Evolutionary conservation across 1,139 yeast species (phyloP).

Genomic region (Lipomyces yarrowii): DNA sequence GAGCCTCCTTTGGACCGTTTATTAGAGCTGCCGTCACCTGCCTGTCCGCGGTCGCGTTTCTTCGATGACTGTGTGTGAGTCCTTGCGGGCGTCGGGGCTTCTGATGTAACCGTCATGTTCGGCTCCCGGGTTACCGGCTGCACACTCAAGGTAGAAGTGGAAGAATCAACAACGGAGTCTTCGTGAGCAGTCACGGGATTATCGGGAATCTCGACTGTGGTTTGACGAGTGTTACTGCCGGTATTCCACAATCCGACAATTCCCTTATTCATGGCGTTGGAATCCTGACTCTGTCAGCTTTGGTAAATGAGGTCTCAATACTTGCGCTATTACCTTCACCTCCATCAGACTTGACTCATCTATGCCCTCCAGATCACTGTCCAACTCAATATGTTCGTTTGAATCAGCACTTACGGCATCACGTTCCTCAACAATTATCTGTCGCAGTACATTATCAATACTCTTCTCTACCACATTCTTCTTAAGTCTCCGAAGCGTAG

Average conservation of each 20-base stretch:
- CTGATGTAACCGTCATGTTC: neutral
- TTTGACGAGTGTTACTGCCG: conserved; percentile 11
- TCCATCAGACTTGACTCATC: conserved; percentile 61
- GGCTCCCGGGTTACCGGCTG: conserved; percentile 20
- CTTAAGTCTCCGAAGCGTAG: conserved; percentile 68
- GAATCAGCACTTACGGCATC: conserved; percentile 44
- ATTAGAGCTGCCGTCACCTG: conserved; percentile 35
- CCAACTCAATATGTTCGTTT: conserved; percentile 35
- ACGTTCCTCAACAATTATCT: conserved; percentile 45
- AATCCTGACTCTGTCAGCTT: conserved; percentile 16
- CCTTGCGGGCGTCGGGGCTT: neutral
- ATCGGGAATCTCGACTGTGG: conserved; percentile 29
- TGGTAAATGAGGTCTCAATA: too few species aligned
- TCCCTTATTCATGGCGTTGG: conserved; percentile 72
- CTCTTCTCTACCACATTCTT: conserved; percentile 59
- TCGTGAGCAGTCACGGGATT: conserved; percentile 21
- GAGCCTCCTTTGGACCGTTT: conserved; percentile 40
- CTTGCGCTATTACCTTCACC: conserved; percentile 38
- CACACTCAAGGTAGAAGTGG: neutral
- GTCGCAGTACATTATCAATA: conserved; percentile 56
- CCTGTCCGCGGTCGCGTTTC: conserved; percentile 25
- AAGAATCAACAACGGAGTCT: neutral
- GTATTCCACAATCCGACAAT: conserved; percentile 71
- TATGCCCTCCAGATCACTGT: conserved; percentile 50
- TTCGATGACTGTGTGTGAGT: conserved; percentile 18